Evolutionary conservation across 768 basidiomycete species (phyloP), one percentile per base, ranked within the genome.

Genomic region (Trametes punicea): DNA sequence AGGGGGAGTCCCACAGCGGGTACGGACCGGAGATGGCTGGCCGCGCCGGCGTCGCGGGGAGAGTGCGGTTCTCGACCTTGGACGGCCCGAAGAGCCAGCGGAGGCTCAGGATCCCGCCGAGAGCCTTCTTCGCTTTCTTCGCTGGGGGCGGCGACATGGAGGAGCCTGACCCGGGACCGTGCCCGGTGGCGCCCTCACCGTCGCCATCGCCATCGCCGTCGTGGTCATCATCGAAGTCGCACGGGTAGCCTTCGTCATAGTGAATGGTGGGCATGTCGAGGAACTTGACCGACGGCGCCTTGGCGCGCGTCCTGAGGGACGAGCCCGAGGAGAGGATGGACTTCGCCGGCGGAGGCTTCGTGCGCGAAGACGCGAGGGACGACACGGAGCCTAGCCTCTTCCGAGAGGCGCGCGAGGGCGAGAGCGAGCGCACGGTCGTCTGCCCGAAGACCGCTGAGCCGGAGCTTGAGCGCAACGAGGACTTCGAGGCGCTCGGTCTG

Each of bases 221-320:
- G 26, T 50, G 51, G 40, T 47, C 51, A 39, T 62, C 27, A 21
- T 62, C 62, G 42, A 42, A 42, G 50, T 55, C 51, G 46, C 49
- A 44, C 26, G 51, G 42, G n/a, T 62, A 65, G 36, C 60, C 59
- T 51, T 66, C 64, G 39, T 66, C 69, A 61, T 84, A 83, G 64
- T 85, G 79, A 8, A 87, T 74, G 2, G 78, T 85, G 15, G 86
- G 85, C 50, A 75, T 73, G 55, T 86, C 84, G 26, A 83, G 82
- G 59, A 88, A 89, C 61, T 85, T 89, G 46, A 89, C 87, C 30
- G 83, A 85, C 50, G 71, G 65, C 10, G 72, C 61, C 6, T 69
- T 66, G 9, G 13, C 34, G 15, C 55, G 61, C 23, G 74, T 65
- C 29, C 68, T 36, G 77, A 83, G 21, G 77, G 77, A 55, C 67